phyloP scores from a whole-genome alignment of 257 asterid genomes.

The Leonotis leonurus region DNA sequence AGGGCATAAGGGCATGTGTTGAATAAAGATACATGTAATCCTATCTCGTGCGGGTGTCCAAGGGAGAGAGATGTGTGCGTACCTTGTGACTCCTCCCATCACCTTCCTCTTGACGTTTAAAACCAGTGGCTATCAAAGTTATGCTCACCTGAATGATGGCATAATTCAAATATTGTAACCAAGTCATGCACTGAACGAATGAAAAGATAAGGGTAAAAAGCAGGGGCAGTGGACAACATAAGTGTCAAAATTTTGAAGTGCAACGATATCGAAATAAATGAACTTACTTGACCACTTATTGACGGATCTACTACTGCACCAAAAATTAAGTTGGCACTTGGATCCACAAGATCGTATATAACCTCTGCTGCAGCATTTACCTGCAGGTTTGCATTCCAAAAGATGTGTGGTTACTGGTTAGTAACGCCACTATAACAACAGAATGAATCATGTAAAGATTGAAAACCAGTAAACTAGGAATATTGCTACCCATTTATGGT shows the following conservation, averaged over 20 bases:
- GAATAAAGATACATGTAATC: background rate
- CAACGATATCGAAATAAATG: slow-evolving; percentile 5
- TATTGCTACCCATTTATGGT: background rate
- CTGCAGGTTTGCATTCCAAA: slow-evolving; percentile 27
- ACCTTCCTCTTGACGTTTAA: slow-evolving; percentile 91
- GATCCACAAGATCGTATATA: slow-evolving; percentile 97
- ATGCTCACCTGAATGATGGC: slow-evolving; percentile 67
- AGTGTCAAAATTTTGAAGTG: background rate
- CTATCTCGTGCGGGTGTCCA: background rate
- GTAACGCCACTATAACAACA: background rate
- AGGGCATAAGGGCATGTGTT: too few species aligned
- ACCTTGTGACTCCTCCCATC: slow-evolving; percentile 75
- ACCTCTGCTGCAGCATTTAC: slow-evolving; percentile 99
- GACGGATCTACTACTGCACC: slow-evolving; percentile 96
- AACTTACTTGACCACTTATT: slow-evolving; percentile 88
- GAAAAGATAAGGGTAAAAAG: background rate
- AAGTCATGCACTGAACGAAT: background rate
- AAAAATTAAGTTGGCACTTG: slow-evolving; percentile 91
- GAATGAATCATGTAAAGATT: background rate
- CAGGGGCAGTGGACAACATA: background rate
- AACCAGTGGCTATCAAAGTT: slow-evolving; percentile 97
- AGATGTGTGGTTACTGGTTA: background rate
- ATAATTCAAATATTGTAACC: slow-evolving; percentile 6
- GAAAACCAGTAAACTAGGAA: background rate
- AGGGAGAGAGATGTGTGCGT: background rate